phyloP scores from a whole-genome alignment of 306 rosid genomes.

The Cucurbita argyrosperma region DNA sequence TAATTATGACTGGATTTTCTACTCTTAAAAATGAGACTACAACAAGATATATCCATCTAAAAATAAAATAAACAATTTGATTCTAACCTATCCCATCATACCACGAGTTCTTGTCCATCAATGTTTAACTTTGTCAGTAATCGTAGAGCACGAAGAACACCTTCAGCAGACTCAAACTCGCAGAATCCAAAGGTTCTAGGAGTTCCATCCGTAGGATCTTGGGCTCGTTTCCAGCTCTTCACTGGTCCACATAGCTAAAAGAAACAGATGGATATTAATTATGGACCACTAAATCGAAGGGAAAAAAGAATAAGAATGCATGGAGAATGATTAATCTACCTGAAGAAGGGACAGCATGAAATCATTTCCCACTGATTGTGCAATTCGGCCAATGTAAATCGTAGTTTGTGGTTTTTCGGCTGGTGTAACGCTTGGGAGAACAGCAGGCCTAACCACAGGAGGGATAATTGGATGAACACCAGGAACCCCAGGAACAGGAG shows the following conservation, averaged over 20 bases:
- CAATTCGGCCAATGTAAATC: slow-evolving; percentile 80
- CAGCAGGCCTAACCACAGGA: slow-evolving; percentile 62
- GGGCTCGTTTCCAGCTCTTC: slow-evolving; percentile 95
- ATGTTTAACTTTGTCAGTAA: slow-evolving; percentile 67
- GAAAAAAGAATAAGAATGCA: not conserved
- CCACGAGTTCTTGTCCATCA: slow-evolving; percentile 92
- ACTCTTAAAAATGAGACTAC: not conserved
- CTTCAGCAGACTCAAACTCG: slow-evolving; percentile 95
- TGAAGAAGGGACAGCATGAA: slow-evolving; percentile 71
- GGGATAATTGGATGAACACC: slow-evolving; percentile 65
- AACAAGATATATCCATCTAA: not conserved
- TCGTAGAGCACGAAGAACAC: slow-evolving; percentile 91
- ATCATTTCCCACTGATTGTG: slow-evolving; percentile 83
- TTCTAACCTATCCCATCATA: slow-evolving; percentile 15
- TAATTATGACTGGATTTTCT: not conserved
- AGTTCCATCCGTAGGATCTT: slow-evolving; percentile 72
- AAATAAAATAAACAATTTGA: too few species aligned
- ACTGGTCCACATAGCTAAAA: slow-evolving; percentile 79
- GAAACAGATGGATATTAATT: not conserved
- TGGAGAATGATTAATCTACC: slow-evolving; percentile 25
- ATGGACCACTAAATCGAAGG: not conserved
- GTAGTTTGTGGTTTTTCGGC: slow-evolving; percentile 79
- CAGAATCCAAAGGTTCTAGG: slow-evolving; percentile 88
- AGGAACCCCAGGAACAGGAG: slow-evolving; percentile 70
- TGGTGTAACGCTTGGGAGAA: slow-evolving; percentile 57